phyloP scores from a whole-genome alignment of 345 rosid species.

The Lepidium aucheri region DNA sequence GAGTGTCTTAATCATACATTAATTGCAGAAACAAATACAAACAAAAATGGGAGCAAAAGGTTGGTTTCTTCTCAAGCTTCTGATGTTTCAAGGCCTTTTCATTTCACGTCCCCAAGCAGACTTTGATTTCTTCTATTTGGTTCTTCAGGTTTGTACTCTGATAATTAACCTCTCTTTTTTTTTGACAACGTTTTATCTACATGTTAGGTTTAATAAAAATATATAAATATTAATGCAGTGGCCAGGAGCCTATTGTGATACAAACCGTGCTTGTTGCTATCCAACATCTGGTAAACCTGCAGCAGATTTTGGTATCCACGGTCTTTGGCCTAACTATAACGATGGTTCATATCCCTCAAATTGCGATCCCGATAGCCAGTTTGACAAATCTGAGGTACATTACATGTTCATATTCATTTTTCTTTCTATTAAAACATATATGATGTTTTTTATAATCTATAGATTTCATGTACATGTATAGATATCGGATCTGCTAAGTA shows the following conservation, averaged over 20 bases:
- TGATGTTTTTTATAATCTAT: neutral
- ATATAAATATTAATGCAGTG: slow-evolving; percentile 37
- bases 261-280: slow-evolving; percentile 59
- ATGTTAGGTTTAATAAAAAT: no score
- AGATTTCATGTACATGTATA: neutral
- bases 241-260: slow-evolving; percentile 88
- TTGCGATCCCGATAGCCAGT: slow-evolving; percentile 46
- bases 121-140: slow-evolving; percentile 88
- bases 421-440: neutral
- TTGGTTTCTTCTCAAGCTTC: slow-evolving; percentile 23
- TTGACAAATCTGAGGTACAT: slow-evolving; percentile 48
- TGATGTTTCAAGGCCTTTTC: slow-evolving; percentile 40
- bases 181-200: no score
- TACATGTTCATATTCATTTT: neutral
- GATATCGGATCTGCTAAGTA: slow-evolving; percentile 48
- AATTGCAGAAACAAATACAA: neutral
- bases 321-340: slow-evolving; percentile 84
- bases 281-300: slow-evolving; percentile 77
- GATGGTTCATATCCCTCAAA: slow-evolving; percentile 61
- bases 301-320: slow-evolving; percentile 80
- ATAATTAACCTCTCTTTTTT: no score
- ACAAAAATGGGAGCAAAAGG: slow-evolving; percentile 5
- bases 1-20: neutral
- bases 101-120: slow-evolving; percentile 35
- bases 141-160: slow-evolving; percentile 54